phyloP scores from a whole-genome alignment of 495 filamentous ascomycete species.

The Bacidia gigantensis region DNA sequence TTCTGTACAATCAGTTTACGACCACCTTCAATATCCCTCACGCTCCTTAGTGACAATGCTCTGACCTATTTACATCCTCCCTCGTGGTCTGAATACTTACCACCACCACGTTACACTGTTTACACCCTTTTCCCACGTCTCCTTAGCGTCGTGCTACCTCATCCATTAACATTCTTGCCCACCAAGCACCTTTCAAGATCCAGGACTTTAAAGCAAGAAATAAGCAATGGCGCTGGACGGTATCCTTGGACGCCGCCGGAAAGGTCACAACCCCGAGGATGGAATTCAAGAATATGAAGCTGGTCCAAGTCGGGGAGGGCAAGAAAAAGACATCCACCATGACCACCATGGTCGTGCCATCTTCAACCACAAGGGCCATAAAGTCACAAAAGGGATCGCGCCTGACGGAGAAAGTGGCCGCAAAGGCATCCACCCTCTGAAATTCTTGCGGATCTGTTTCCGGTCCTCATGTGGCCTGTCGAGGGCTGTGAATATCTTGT shows the following conservation, averaged over 20 bases:
- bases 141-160: background rate
- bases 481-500: conserved; percentile 52
- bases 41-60: background rate
- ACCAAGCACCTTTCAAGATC: no score
- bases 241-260: background rate
- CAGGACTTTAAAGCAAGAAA: no score
- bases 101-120: background rate
- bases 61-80: background rate
- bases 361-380: conserved; percentile 30
- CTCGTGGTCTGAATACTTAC: background rate
- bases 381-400: conserved; percentile 32
- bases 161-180: no score
- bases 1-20: background rate
- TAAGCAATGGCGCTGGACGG: background rate
- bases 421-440: conserved; percentile 42
- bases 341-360: background rate
- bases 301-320: background rate
- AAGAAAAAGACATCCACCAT: background rate
- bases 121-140: background rate
- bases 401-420: conserved; percentile 54
- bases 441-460: conserved; percentile 48
- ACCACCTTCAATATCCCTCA: background rate
- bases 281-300: background rate
- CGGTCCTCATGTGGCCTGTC: conserved; percentile 41
- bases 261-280: background rate